Evolutionary conservation across 768 basidiomycete species (phyloP), one percentile per base, ranked within the genome.

Genomic region (Nidularia sp.): DNA sequence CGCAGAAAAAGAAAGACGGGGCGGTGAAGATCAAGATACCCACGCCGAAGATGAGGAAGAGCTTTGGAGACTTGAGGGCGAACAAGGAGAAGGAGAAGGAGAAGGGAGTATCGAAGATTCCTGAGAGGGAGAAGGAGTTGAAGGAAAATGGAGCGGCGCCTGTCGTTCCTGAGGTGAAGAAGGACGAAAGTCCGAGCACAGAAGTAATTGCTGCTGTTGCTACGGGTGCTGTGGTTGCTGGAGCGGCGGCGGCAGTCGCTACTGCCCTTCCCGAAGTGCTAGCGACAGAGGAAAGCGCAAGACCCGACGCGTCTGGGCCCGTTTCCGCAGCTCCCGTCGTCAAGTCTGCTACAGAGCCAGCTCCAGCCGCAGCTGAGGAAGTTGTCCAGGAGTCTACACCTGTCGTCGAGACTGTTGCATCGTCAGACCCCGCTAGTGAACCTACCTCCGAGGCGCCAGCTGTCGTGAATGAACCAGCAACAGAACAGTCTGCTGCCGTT

Each of bases 21-120:
- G 25, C 25, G 25, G 62, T 62, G 12, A 66, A 61, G 39, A 54
- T 68, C 48, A 65, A 61, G 46, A 52, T 69, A n/a, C 66, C 68
- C 29, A 34, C 1, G 31, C 41, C 18, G 51, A 53, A 52, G 44
- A 31, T 12, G 33, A 34, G 12, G 51, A 25, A n/a, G 34, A 33
- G 12, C 25, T 5, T 22, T 51, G 25, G 25, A 2, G 25, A 29
- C 25, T 29, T 29, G 2, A 29, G 25, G 25, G 29, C 22, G 6
- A n/a, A 5, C 45, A 29, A 8, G 4, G 12, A 29, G n/a, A 57
- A 57, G 4, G 12, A 29, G n/a, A 57, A 57, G 5, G 49, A 45
- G 15, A 51, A 52, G 47, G 54, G 44, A 5, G 53, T 29, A 29
- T 0, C 25, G 25, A 29, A 29, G 25, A 29, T 29, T 2, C 25